A percentile compares a stretch with the other conserved stretches of the same genome.
phyloP scores from a whole-genome alignment of 345 rosid species.

The Citrus mangshanensis region DNA sequence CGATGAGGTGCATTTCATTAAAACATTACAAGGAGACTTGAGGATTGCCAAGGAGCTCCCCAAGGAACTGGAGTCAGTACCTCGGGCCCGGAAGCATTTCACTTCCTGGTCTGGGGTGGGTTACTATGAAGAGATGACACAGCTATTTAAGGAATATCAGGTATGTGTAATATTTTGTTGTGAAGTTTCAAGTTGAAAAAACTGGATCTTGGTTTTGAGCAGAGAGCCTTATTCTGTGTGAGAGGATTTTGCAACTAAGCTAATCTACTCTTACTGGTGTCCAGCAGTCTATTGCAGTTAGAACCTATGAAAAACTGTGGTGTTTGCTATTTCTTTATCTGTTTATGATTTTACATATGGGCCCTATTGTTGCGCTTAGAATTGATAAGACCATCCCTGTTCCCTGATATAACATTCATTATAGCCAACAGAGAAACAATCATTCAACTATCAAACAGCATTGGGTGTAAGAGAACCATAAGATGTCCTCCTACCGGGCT shows the following conservation, averaged over 20 bases:
- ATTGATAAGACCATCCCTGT: neutral
- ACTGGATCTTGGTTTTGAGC: neutral
- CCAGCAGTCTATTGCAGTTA: neutral
- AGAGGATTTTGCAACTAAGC: neutral
- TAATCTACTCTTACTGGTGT: neutral
- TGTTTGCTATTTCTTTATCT: neutral
- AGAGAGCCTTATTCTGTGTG: neutral
- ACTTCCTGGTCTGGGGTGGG: constrained; percentile 75
- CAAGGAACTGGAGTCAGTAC: constrained; percentile 59
- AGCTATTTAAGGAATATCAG: constrained; percentile 66
- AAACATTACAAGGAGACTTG: constrained; percentile 57
- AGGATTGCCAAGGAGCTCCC: constrained; percentile 74
- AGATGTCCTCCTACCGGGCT: neutral
- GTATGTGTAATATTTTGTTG: constrained; percentile 21
- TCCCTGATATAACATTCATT: neutral
- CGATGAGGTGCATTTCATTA: constrained; percentile 68
- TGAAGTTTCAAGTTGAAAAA: neutral
- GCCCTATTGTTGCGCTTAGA: neutral
- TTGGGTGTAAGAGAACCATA: neutral
- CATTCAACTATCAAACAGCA: neutral
- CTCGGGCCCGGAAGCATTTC: constrained; percentile 89
- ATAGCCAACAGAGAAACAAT: too few species aligned
- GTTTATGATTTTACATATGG: neutral
- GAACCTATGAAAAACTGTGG: neutral
- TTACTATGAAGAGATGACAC: constrained; percentile 82